These are phyloP conservation scores for Porcisia hertigi DNA, from an alignment of 208 protist species.

Conservation along the genomic window DNA sequence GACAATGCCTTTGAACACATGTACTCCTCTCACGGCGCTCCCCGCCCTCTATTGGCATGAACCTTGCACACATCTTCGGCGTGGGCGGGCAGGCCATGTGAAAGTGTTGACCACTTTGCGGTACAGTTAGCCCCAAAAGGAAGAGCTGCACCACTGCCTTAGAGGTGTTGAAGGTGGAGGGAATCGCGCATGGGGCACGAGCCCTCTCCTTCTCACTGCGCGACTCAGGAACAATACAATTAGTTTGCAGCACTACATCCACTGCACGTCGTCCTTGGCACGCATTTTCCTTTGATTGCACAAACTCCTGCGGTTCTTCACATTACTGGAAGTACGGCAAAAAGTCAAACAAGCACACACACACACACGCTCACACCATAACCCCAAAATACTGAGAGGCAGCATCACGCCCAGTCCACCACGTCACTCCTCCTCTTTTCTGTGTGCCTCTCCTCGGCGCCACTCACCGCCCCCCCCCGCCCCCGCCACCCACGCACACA, in stretches of 20 bases:
- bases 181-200: neutral
- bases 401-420: neutral
- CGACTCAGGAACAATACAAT: neutral
- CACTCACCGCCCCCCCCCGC: neutral
- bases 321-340: neutral
- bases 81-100: neutral
- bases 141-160: neutral
- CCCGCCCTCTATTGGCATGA: neutral
- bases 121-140: neutral
- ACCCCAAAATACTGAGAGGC: neutral
- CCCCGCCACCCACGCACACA: no score
- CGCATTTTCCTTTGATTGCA: neutral
- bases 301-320: neutral
- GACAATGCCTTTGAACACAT: neutral
- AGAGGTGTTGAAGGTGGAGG: neutral
- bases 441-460: neutral
- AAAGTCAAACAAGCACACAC: neutral
- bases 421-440: neutral
- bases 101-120: neutral
- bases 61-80: neutral
- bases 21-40: neutral
- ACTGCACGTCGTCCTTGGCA: neutral
- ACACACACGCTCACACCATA: neutral
- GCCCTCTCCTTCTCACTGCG: neutral
- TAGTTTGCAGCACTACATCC: neutral